These are phyloP conservation scores for Exserohilum rostratum DNA, from an alignment of 2,329 filamentous ascomycete genomes.

Conservation along the genomic window DNA sequence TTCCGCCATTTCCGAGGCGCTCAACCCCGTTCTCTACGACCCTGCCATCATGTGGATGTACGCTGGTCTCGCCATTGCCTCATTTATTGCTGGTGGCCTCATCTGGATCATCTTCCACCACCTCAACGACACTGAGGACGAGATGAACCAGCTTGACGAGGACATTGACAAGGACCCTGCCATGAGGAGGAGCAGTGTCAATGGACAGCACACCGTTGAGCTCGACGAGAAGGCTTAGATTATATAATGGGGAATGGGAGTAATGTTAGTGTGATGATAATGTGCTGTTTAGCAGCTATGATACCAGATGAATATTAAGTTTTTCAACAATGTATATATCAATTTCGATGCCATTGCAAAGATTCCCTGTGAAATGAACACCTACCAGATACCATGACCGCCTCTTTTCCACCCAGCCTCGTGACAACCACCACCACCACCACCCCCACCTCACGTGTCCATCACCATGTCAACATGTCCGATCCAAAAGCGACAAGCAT, in stretches of 20 bases:
- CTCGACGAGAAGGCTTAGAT: conserved; percentile 21
- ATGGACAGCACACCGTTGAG: conserved; percentile 27
- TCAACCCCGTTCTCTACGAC: conserved; percentile 66
- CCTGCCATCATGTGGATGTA: conserved; percentile 71
- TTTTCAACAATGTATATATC: not conserved
- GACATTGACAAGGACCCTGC: conserved; percentile 42
- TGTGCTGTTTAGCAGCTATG: conserved; percentile 6
- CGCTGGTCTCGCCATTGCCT: conserved; percentile 39
- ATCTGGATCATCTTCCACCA: conserved; percentile 50
- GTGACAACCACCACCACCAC: no score
- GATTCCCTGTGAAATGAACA: no score
- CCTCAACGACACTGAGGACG: conserved; percentile 45
- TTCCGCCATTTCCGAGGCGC: conserved; percentile 66
- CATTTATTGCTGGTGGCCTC: conserved; percentile 40
- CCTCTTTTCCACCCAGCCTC: no score
- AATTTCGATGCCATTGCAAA: no score
- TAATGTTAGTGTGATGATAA: conserved; percentile 7
- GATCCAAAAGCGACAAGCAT: no score
- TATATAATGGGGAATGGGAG: not conserved
- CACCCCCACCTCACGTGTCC: no score
- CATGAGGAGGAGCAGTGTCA: conserved; percentile 32
- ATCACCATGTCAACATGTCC: no score
- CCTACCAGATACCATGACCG: no score
- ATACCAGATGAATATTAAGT: conserved; percentile 11
- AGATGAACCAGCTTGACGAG: conserved; percentile 46